These are phyloP conservation scores for Ascochyta rabiei DNA, from an alignment of 2,329 filamentous ascomycete species.

Conservation along the genomic window DNA sequence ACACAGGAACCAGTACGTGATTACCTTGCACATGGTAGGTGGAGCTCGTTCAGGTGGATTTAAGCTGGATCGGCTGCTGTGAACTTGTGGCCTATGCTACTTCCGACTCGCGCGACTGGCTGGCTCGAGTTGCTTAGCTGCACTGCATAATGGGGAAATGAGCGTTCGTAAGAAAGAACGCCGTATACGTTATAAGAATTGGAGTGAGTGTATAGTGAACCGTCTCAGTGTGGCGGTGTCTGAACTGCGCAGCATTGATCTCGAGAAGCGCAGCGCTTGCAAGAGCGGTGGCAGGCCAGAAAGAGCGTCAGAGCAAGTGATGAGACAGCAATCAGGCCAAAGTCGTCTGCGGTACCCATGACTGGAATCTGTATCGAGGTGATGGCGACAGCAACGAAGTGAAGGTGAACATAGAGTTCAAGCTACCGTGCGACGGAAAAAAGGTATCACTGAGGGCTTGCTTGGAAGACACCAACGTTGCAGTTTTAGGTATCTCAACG, in stretches of 20 bases:
- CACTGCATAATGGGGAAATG: neutral
- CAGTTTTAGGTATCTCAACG: neutral
- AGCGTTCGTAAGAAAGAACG: neutral
- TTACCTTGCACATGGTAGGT: slow-evolving; percentile 47
- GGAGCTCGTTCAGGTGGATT: neutral
- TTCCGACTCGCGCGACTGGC: neutral
- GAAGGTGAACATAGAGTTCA: neutral
- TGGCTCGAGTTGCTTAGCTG: neutral
- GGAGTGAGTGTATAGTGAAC: neutral
- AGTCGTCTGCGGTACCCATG: neutral
- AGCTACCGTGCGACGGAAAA: neutral
- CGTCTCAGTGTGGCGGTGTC: neutral
- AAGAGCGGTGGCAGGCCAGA: neutral
- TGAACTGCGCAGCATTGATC: neutral
- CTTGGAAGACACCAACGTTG: neutral
- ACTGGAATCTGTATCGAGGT: neutral
- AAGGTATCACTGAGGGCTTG: neutral
- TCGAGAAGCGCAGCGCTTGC: neutral
- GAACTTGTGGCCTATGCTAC: neutral
- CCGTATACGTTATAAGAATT: neutral
- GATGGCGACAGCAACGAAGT: neutral
- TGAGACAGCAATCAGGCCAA: neutral
- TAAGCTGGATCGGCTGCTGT: neutral
- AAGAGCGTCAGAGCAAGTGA: neutral
- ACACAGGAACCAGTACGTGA: slow-evolving; percentile 42